Conservation (phyloP, 78 protist genomes). For the Creolimax fragrantissima region DNA sequence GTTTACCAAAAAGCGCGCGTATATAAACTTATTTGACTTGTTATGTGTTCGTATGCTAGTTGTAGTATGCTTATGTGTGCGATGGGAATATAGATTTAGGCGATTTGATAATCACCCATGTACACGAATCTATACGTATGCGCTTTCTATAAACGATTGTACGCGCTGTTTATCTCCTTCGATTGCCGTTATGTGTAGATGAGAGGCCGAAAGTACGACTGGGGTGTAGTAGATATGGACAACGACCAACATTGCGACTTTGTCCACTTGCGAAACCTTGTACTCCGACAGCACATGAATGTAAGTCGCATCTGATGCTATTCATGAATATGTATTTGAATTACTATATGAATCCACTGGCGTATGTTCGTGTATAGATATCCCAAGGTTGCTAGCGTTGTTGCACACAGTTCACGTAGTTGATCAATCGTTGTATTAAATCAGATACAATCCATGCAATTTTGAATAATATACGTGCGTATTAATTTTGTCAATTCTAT, state of each 20-base stretch:
- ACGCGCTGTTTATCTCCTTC: no score
- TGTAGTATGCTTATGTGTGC: background rate
- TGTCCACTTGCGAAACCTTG: background rate
- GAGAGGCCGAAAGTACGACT: background rate
- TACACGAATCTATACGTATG: background rate
- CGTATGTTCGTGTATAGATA: background rate
- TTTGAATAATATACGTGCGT: background rate
- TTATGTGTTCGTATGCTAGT: background rate
- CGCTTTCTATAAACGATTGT: background rate
- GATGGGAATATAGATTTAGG: background rate
- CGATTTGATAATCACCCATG: background rate
- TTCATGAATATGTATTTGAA: background rate
- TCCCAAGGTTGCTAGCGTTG: background rate
- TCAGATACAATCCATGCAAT: background rate
- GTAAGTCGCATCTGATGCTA: background rate
- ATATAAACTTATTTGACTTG: background rate
- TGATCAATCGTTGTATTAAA: background rate
- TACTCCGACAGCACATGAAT: background rate
- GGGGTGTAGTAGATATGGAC: constrained; percentile 13
- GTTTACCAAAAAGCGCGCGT: background rate
- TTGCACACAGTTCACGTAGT: background rate
- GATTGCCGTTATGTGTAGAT: no score
- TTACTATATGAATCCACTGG: background rate
- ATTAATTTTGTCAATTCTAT: background rate
- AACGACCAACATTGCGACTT: background rate